These are phyloP conservation scores for Chytriomyces sp. DNA, from an alignment of 192 early-diverging fungal species.

Conservation along the genomic window DNA sequence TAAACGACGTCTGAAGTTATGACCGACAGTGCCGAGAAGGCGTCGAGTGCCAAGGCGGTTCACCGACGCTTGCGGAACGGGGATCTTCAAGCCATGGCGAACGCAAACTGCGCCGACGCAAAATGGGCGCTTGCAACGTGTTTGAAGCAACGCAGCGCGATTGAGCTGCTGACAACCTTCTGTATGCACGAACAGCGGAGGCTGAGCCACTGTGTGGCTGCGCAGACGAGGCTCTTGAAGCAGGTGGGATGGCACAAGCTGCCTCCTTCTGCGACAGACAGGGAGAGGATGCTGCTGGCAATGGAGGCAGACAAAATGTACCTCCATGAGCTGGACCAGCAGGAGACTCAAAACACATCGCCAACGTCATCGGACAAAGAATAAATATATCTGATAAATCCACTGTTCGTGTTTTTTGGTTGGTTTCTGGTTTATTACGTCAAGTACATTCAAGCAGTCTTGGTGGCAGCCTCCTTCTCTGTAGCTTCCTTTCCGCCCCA, in stretches of 20 bases:
- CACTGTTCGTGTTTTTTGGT: too few relatives aligned
- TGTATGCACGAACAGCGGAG: neutral
- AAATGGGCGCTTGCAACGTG: too few relatives aligned
- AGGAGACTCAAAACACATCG: neutral
- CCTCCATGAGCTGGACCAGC: neutral
- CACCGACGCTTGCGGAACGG: too few relatives aligned
- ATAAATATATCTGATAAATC: too few relatives aligned
- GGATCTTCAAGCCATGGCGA: too few relatives aligned
- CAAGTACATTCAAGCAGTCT: neutral
- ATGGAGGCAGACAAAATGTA: neutral
- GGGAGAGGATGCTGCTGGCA: neutral
- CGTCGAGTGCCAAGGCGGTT: too few relatives aligned
- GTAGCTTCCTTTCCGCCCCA: constrained; percentile 20
- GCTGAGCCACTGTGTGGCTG: neutral
- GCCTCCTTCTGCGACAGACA: neutral
- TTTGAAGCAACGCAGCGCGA: neutral
- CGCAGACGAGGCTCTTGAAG: constrained; percentile 1
- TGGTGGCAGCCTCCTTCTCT: neutral
- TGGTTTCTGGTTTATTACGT: too few relatives aligned
- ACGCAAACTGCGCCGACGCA: neutral
- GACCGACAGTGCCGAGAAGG: too few relatives aligned
- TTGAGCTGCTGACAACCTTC: neutral
- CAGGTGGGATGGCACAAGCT: constrained; percentile 2
- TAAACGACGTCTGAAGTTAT: too few relatives aligned
- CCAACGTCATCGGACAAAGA: too few relatives aligned